Percentiles rank a stretch among this genome's conserved stretches.
phyloP scores from a whole-genome alignment of 2,329 filamentous ascomycete genomes.

The Colletotrichum sojae region DNA sequence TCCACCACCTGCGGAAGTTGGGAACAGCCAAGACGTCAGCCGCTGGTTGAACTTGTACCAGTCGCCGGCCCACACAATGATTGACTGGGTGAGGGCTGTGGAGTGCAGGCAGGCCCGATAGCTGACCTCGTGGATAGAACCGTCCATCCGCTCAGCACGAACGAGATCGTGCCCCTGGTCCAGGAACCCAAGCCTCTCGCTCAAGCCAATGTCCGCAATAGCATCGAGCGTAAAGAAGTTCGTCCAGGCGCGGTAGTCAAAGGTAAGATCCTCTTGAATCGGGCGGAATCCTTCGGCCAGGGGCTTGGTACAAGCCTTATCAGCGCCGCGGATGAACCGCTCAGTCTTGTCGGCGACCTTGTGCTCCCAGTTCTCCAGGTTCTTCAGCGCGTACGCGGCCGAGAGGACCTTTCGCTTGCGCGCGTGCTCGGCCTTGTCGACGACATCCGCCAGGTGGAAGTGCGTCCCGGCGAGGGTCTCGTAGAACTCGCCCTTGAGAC shows the following conservation, averaged over 20 bases:
- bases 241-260: slow-evolving; percentile 66
- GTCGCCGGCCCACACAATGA: slow-evolving; percentile 64
- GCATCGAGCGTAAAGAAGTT: slow-evolving; percentile 71
- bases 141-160: slow-evolving; percentile 59
- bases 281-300: slow-evolving; percentile 47
- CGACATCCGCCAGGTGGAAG: slow-evolving; percentile 65
- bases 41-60: slow-evolving; percentile 62
- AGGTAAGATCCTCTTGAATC: slow-evolving; percentile 55
- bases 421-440: slow-evolving; percentile 65
- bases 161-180: slow-evolving; percentile 63
- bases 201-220: slow-evolving; percentile 69
- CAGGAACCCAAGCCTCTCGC: slow-evolving; percentile 65
- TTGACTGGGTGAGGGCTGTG: slow-evolving; percentile 64
- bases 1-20: slow-evolving; percentile 16
- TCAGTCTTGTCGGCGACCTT: slow-evolving; percentile 67
- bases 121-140: slow-evolving; percentile 59
- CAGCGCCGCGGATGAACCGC: slow-evolving; percentile 59
- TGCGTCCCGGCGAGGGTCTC: slow-evolving; percentile 60
- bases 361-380: slow-evolving; percentile 67
- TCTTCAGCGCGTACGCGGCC: slow-evolving; percentile 66
- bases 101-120: slow-evolving; percentile 67
- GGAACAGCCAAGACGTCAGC: slow-evolving; percentile 43
- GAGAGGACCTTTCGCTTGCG: slow-evolving; percentile 66
- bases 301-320: slow-evolving; percentile 57
- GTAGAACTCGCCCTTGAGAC: slow-evolving; percentile 65